These are phyloP conservation scores for Fusarium pseudograminearum DNA, from an alignment of 2,329 filamentous ascomycete genomes.

Conservation along the genomic window DNA sequence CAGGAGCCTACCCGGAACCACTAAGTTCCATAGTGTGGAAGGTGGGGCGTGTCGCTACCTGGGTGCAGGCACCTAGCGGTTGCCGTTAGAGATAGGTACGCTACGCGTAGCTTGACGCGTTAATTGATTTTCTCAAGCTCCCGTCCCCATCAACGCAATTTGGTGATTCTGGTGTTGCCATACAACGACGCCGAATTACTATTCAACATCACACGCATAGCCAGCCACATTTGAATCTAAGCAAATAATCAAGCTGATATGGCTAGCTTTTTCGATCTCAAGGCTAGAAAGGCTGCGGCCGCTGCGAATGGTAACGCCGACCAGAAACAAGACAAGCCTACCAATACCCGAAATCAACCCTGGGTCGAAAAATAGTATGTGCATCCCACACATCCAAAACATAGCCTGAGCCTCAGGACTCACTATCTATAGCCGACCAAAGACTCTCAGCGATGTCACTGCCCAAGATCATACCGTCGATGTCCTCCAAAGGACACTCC, in stretches of 20 bases:
- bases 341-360: slow-evolving; percentile 78
- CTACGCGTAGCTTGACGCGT: slow-evolving; percentile 46
- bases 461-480: slow-evolving; percentile 98
- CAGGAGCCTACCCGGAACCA: slow-evolving; percentile 11
- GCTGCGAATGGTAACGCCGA: slow-evolving; percentile 73
- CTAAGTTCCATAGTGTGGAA: neutral
- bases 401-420: neutral
- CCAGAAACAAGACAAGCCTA: slow-evolving; percentile 72
- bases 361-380: slow-evolving; percentile 99
- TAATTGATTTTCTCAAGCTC: slow-evolving; percentile 47
- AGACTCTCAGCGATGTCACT: slow-evolving; percentile 92
- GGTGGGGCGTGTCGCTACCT: neutral
- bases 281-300: slow-evolving; percentile 85
- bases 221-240: neutral
- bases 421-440: slow-evolving; percentile 77
- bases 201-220: neutral
- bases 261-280: slow-evolving; percentile 95
- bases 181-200: neutral
- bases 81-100: slow-evolving; percentile 34
- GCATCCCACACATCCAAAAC: neutral
- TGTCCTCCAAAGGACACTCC: slow-evolving; percentile 89
- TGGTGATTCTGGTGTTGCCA: slow-evolving; percentile 9
- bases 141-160: slow-evolving; percentile 14
- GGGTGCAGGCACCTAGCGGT: slow-evolving; percentile 2
- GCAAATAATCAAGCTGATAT: slow-evolving; percentile 58